Conservation (phyloP, 2,329 filamentous ascomycete genomes). For the Trichoderma sp. region DNA sequence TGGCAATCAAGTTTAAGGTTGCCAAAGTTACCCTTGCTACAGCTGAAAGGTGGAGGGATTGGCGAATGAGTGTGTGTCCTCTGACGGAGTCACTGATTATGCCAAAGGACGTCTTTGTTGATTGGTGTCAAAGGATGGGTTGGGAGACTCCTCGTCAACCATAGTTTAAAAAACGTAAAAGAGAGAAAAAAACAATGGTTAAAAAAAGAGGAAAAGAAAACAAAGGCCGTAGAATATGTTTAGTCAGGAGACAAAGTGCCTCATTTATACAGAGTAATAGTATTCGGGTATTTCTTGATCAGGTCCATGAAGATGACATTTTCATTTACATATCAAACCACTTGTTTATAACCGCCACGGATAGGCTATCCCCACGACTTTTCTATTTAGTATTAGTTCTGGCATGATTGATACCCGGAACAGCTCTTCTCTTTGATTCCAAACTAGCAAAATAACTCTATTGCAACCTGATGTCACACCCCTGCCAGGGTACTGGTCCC, state of each 20-base stretch:
- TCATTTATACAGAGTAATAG: neutral
- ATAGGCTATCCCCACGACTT: conserved; percentile 13
- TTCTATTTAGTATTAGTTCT: neutral
- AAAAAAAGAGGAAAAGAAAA: neutral
- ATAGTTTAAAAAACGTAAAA: neutral
- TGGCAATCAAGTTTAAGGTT: conserved; percentile 2
- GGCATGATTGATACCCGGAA: neutral
- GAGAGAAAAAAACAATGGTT: neutral
- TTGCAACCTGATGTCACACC: neutral
- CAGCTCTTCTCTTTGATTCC: neutral
- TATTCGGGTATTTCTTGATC: neutral
- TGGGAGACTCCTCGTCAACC: neutral
- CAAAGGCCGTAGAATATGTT: neutral
- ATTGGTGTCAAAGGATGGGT: neutral
- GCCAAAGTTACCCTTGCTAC: neutral
- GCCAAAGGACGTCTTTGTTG: neutral
- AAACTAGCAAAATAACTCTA: neutral
- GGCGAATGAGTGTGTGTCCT: neutral
- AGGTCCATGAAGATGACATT: neutral
- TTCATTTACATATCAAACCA: neutral
- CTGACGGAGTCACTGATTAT: neutral
- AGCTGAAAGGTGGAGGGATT: neutral
- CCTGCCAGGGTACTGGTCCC: conserved; percentile 6
- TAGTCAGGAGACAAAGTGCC: neutral
- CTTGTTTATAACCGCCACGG: neutral